Percentiles rank a stretch among this genome's conserved stretches.
phyloP scores from a whole-genome alignment of 331 rosid genomes.

The Malus hybrid region DNA sequence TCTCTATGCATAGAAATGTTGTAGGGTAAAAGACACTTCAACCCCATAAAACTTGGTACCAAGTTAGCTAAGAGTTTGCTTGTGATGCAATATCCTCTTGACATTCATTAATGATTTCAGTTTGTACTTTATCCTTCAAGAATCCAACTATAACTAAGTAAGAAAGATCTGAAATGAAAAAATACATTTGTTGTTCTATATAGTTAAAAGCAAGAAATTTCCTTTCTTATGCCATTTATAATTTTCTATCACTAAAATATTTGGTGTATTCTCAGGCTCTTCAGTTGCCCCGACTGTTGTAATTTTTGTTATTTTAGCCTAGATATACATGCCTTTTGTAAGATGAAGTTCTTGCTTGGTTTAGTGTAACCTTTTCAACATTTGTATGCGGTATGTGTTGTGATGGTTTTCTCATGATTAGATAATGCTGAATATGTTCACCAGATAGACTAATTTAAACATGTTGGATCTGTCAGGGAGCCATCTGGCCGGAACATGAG shows the following conservation, averaged over 20 bases:
- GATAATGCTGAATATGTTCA: neutral
- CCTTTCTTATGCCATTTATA: neutral
- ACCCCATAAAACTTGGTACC: neutral
- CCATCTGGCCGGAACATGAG: slow-evolving; percentile 73
- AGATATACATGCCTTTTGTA: neutral
- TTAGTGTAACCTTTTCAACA: neutral
- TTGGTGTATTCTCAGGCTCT: neutral
- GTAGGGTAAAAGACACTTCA: neutral
- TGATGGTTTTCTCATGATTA: neutral
- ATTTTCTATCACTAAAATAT: neutral
- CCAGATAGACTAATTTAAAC: neutral
- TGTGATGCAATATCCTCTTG: neutral
- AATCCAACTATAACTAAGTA: neutral
- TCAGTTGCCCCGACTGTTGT: neutral
- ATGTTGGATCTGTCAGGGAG: slow-evolving; percentile 49
- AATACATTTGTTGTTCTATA: neutral
- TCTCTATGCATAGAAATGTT: neutral
- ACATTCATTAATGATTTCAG: neutral
- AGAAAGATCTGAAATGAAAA: neutral
- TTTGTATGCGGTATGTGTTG: neutral
- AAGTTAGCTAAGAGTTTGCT: neutral
- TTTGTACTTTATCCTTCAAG: neutral
- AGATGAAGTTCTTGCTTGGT: neutral
- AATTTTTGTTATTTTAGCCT: neutral
- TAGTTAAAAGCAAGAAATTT: neutral